Evolutionary conservation across 2,329 filamentous ascomycete species (phyloP), one percentile per base, ranked within the genome.

Genomic region (Fonsecaea monophora): DNA sequence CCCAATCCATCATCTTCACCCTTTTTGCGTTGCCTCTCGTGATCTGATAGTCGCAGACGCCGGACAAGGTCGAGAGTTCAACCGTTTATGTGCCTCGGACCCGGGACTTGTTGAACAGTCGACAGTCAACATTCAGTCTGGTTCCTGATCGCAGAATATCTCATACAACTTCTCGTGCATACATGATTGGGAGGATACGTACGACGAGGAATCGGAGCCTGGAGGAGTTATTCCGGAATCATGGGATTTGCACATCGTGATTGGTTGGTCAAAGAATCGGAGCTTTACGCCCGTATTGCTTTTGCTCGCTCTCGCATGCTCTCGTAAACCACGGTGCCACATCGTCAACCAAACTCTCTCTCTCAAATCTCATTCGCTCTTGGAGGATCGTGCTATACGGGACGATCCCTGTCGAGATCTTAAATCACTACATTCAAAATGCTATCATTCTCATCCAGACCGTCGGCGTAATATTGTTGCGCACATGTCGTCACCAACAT

Each of bases 401-500:
- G 8, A 45, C 45, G 18, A 12, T 25, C 45, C 10, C 40, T 32
- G 34, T 53, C 42, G 30, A 35, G 59, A 34, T 53, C 15, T 13
- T 12, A 61, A 38, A 9, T 7, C n/a, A 21, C 34, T 32, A 38
- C 59, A 40, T 32, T 12, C 21, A 61, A 12, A 32, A 61, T 61
- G 59, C 53, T 32, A 38, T 53, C 30, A 60, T 60, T 25, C 25
- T 25, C n/a, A 38, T 45, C 45, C 12, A 53, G 21, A 32, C n/a
- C 30, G 34, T 62, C 53, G 60, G 60, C 18, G 32, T 56, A 34
- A 62, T 25, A 21, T 32, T 35, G 18, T 38, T n/a, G 30, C 53
- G 60, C 30, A 15, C 12, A 60, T 55, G 56, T 30, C 13, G 45
- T 13, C 42, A 34, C 34, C 21, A 10, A 32, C 35, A 5, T 53